Evolutionary conservation across 2,329 filamentous ascomycete species (phyloP).

Genomic region (Pezicula neosporulosa): DNA sequence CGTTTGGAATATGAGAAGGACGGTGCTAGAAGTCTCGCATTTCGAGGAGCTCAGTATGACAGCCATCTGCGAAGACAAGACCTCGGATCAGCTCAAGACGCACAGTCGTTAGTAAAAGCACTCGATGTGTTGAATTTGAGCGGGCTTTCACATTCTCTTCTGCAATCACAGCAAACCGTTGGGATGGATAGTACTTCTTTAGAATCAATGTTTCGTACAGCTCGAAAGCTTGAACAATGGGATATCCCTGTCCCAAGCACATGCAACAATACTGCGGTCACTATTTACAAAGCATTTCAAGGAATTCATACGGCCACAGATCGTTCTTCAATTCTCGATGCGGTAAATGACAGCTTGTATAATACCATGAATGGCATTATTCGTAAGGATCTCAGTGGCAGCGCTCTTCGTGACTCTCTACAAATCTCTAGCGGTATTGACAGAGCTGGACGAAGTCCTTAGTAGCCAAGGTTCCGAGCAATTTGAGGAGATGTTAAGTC

Average conservation of each 20-base stretch:
- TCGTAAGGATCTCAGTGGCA: slow-evolving; percentile 44
- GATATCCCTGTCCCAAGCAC: slow-evolving; percentile 72
- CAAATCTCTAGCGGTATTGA: slow-evolving; percentile 67
- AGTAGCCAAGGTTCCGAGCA: slow-evolving; percentile 56
- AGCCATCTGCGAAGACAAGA: slow-evolving; percentile 68
- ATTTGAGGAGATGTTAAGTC: slow-evolving; percentile 56
- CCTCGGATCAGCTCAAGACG: slow-evolving; percentile 53
- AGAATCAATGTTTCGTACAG: slow-evolving; percentile 74
- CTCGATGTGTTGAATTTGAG: slow-evolving; percentile 79
- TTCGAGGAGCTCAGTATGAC: slow-evolving; percentile 88
- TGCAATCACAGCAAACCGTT: slow-evolving; percentile 62
- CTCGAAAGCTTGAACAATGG: slow-evolving; percentile 85
- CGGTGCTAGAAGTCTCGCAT: slow-evolving; percentile 81
- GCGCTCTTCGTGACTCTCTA: slow-evolving; percentile 50
- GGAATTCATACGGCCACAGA: slow-evolving; percentile 66
- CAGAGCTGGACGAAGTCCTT: slow-evolving; percentile 78
- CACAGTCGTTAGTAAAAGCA: slow-evolving; percentile 69
- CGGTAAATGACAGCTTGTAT: slow-evolving; percentile 61
- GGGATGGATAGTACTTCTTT: slow-evolving; percentile 55
- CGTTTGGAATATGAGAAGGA: slow-evolving; percentile 88
- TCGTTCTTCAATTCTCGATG: slow-evolving; percentile 46
- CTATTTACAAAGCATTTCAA: slow-evolving; percentile 79
- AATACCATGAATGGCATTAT: slow-evolving; percentile 57
- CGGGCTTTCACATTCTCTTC: slow-evolving; percentile 77
- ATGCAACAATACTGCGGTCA: slow-evolving; percentile 60